Percentiles rank a stretch among this genome's conserved stretches.
Conservation (phyloP, 768 basidiomycete genomes). For the Lactifluus piperatus region DNA sequence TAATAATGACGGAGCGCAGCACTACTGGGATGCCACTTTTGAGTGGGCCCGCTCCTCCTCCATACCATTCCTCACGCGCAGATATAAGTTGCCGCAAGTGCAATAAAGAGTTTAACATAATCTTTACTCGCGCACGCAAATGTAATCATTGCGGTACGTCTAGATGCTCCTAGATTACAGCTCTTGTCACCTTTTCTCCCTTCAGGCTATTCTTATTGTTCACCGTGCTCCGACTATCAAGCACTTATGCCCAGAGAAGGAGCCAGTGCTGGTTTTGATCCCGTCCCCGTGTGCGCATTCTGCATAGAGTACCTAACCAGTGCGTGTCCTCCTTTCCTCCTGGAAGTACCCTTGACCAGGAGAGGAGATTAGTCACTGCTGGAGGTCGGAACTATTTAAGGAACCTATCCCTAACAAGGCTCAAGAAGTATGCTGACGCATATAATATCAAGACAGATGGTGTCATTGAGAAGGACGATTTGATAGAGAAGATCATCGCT, state of each 20-base stretch:
- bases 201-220: conserved; percentile 64
- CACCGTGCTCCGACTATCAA: conserved; percentile 65
- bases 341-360: not conserved
- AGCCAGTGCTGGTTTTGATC: conserved; percentile 50
- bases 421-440: conserved; percentile 61
- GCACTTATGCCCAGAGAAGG: conserved; percentile 65
- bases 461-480: conserved; percentile 70
- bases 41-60: conserved; percentile 50
- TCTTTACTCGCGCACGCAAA: conserved; percentile 53
- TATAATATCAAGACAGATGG: conserved; percentile 58
- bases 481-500: conserved; percentile 54
- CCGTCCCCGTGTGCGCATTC: conserved; percentile 57
- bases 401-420: conserved; percentile 44
- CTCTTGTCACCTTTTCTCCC: conserved; percentile 8
- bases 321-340: conserved; percentile 26
- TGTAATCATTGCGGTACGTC: conserved; percentile 67
- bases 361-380: conserved; percentile 50
- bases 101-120: conserved; percentile 59
- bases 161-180: not conserved
- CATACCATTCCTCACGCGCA: conserved; percentile 26
- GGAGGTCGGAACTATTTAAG: conserved; percentile 50
- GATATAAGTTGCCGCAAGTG: conserved; percentile 55
- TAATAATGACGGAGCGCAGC: conserved; percentile 4
- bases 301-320: conserved; percentile 65
- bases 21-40: conserved; percentile 53